Conservation (phyloP, 148 eudicot species). For the Gaultheria prostrata region DNA sequence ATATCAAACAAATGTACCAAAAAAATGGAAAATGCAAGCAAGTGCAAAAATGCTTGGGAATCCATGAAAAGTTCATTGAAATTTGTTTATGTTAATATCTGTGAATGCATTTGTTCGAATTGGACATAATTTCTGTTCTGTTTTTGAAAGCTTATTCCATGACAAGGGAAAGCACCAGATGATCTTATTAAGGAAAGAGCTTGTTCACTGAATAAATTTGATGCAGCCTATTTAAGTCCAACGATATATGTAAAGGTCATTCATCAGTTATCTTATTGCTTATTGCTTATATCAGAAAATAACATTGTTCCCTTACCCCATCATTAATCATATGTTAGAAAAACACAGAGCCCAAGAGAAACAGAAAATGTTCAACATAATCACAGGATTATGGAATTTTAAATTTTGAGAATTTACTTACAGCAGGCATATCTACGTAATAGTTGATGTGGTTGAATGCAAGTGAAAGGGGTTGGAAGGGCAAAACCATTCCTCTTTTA, state of each 20-base stretch:
- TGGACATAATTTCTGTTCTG: background rate
- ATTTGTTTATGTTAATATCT: background rate
- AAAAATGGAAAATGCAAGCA: background rate
- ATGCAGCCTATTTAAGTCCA: background rate
- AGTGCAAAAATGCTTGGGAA: background rate
- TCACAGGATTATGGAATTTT: background rate
- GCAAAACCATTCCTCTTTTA: conserved; percentile 55
- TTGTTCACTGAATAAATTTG: background rate
- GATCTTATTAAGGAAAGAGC: background rate
- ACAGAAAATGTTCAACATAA: background rate
- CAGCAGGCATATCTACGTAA: conserved; percentile 62
- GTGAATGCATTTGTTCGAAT: background rate
- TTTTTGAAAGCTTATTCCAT: background rate
- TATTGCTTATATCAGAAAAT: background rate
- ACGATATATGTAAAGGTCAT: background rate
- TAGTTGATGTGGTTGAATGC: conserved; percentile 59
- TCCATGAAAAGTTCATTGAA: background rate
- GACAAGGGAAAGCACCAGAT: background rate
- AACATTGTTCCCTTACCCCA: background rate
- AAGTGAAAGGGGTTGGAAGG: conserved; percentile 63
- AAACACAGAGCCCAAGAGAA: background rate
- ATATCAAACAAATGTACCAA: background rate
- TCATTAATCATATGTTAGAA: no score
- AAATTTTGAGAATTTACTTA: conserved; percentile 33
- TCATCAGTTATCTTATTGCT: background rate